These are phyloP conservation scores for Pleurotus giganteus DNA, from an alignment of 768 basidiomycete species.

Conservation along the genomic window DNA sequence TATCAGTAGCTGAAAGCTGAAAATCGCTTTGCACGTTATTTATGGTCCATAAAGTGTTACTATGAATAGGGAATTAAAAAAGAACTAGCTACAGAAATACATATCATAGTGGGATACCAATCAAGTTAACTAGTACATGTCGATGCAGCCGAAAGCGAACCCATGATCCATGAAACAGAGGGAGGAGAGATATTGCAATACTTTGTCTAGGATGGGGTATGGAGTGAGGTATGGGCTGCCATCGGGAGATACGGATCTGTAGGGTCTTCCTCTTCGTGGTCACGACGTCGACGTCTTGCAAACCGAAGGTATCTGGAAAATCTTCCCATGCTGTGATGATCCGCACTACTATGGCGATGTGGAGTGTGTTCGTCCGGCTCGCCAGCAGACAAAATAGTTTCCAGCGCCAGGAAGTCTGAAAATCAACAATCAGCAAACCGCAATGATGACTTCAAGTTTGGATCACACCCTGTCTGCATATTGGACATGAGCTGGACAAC, in stretches of 20 bases:
- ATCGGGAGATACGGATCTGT: conserved; percentile 32
- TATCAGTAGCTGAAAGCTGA: too few species aligned
- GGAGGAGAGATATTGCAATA: not conserved
- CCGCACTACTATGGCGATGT: conserved; percentile 13
- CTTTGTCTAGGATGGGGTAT: conserved; percentile 8
- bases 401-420: conserved; percentile 59
- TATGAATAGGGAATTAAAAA: not conserved
- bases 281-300: conserved; percentile 36
- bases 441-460: not conserved
- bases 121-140: conserved; percentile 6
- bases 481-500: conserved; percentile 86
- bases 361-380: conserved; percentile 17
- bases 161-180: not conserved
- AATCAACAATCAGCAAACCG: conserved; percentile 1
- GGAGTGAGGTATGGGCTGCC: conserved; percentile 26
- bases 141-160: not conserved
- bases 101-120: not conserved
- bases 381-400: conserved; percentile 49
- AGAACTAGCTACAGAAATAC: conserved; percentile 5
- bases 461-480: conserved; percentile 81
- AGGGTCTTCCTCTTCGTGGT: conserved; percentile 25
- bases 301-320: conserved; percentile 60
- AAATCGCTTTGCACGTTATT: too few species aligned
- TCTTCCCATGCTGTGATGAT: conserved; percentile 29
- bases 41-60: not conserved